Evolutionary conservation across 768 basidiomycete species (phyloP).

Genomic region (Termitomyces sp.): DNA sequence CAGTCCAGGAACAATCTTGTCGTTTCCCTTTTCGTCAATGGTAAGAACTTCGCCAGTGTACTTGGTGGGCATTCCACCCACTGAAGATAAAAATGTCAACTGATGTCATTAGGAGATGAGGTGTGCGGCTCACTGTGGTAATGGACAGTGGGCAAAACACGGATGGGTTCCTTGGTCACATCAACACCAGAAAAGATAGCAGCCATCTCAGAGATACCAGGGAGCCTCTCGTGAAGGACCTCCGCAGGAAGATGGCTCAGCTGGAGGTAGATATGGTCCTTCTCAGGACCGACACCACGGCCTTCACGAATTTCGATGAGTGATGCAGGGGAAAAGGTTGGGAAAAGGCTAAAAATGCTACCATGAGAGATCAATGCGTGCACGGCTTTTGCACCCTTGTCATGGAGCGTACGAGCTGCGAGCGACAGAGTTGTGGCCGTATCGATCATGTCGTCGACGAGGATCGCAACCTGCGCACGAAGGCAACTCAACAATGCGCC

Average conservation of each 20-base stretch:
- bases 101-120: not conserved
- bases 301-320: conserved; percentile 87
- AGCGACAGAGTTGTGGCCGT: too few species aligned
- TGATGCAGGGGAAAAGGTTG: not conserved
- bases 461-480: too few species aligned
- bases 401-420: too few species aligned
- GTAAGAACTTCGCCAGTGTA: conserved; percentile 98
- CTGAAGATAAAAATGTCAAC: conserved; percentile 29
- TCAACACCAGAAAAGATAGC: conserved; percentile 99
- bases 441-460: too few species aligned
- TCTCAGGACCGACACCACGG: conserved; percentile 97
- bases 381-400: conserved; percentile 87
- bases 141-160: conserved; percentile 96
- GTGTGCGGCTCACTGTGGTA: conserved; percentile 79
- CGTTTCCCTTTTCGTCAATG: conserved; percentile 81
- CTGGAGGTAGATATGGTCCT: conserved; percentile 95
- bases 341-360: conserved; percentile 22
- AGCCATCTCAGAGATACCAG: conserved; percentile 99
- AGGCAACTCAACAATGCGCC: too few species aligned
- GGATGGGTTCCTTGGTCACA: conserved; percentile 99
- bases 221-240: conserved; percentile 92
- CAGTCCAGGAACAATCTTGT: conserved; percentile 90
- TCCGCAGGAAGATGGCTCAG: conserved; percentile 96
- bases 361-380: conserved; percentile 93
- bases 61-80: conserved; percentile 99